Base-by-base conservation (phyloP, 331 rosid species). In the Spiraea crenata region DNA sequence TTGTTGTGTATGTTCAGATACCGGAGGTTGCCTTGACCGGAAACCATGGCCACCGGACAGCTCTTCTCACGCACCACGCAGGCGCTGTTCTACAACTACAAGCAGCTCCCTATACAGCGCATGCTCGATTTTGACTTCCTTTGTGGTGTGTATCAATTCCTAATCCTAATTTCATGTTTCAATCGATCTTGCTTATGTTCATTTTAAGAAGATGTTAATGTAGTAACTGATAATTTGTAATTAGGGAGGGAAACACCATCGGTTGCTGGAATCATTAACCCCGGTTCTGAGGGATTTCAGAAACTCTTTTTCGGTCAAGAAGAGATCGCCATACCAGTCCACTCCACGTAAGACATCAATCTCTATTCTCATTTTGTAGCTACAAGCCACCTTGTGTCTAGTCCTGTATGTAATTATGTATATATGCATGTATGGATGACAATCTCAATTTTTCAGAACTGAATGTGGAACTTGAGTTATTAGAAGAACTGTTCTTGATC, bases 61-160 rank as follows among this genome's bases (percentile, higher is more conserved):
- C 84, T 95, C 44, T 95, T 95, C 79, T 91, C 99, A 46, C 90
- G 88, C 57, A 87, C 89, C 11, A 91, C 99, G 3, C 99, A 95
- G 68, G 97, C 99, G 35, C 73, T 95, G 72, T 95, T 95, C 84
- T 95, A 95, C 84, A 95, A 91, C 85, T 91, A 95, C 88, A 95
- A 95, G 88, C 99, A 95, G 74, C 93, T 95, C 69, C 99, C 99
- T 46, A 83, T 91, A 74, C 99, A 95, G 81, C 84, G 97, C 82
- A 95, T 95, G 99, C 98, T 95, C 55, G 99, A 95, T 86, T 95
- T 95, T 79, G 99, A 95, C 88, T 91, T 91, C 85, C 99, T 95
- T 57, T 95, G 99, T 5, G 99, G 99, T 95, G 70, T 39, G 93
- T 81, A 16, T 71, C 5, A 16, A 34, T 45, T 74, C 69, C 71